Percentiles rank a stretch among this genome's conserved stretches.
Conservation (phyloP, 2,329 filamentous ascomycete species). For the Incumbomyces lentus region DNA sequence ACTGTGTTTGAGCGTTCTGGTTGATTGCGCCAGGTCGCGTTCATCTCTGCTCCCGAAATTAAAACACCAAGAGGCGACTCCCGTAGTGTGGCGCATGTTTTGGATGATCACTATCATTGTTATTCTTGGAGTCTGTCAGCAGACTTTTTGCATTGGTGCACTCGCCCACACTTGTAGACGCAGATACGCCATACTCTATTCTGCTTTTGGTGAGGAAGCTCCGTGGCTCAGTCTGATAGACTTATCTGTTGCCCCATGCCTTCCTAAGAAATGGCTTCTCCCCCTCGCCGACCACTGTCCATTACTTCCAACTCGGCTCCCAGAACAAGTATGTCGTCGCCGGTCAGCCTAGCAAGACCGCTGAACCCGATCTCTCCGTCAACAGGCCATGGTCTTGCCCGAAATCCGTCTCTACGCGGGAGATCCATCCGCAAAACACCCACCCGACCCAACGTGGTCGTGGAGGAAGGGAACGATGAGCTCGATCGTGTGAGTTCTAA, state of each 20-base stretch:
- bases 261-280: constrained; percentile 8
- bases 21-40: not conserved
- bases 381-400: constrained; percentile 55
- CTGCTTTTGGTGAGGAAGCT: not conserved
- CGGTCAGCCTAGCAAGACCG: constrained; percentile 14
- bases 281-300: constrained; percentile 15
- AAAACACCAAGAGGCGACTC: not conserved
- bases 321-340: constrained; percentile 21
- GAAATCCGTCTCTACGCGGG: constrained; percentile 41
- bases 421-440: constrained; percentile 27
- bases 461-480: constrained; percentile 42
- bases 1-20: too few species aligned
- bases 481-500: constrained; percentile 71
- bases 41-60: constrained; percentile 3
- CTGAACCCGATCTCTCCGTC: constrained; percentile 11
- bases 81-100: constrained; percentile 3
- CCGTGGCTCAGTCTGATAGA: not conserved
- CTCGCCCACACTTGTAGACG: constrained; percentile 3
- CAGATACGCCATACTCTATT: not conserved
- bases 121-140: constrained; percentile 3
- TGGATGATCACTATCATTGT: not conserved
- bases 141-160: not conserved
- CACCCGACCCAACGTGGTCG: constrained; percentile 23
- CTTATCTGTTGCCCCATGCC: not conserved
- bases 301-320: constrained; percentile 12